Evolutionary conservation across 2,329 filamentous ascomycete species (phyloP).

Genomic region (Dactylellina cionopaga): DNA sequence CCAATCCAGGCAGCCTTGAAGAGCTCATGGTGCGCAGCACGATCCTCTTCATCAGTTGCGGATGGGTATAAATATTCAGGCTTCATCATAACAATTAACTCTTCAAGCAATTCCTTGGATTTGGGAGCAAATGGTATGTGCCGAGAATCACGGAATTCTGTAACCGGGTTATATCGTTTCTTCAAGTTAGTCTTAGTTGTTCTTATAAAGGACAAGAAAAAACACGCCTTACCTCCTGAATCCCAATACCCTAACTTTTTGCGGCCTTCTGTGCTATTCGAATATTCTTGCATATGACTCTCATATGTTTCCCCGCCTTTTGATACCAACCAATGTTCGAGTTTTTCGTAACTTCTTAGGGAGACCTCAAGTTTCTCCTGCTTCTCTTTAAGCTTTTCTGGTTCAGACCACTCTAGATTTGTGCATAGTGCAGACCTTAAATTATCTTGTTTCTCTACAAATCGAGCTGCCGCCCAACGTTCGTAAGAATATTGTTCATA

Average conservation of each 20-base stretch:
- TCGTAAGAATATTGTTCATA: slow-evolving; percentile 2
- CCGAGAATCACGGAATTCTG: too few species aligned
- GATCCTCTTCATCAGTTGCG: slow-evolving; percentile 23
- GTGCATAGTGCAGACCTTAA: too few species aligned
- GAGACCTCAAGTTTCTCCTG: slow-evolving; percentile 68
- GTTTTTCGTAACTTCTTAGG: slow-evolving; percentile 49
- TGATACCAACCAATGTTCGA: slow-evolving; percentile 33
- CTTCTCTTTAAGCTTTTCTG: slow-evolving; percentile 47
- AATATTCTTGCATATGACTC: slow-evolving; percentile 70
- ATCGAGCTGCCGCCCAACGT: slow-evolving; percentile 59
- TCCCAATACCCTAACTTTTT: not conserved
- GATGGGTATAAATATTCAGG: slow-evolving; percentile 25
- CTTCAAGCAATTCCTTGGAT: too few species aligned
- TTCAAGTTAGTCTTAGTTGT: slow-evolving; percentile 52
- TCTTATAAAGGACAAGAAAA: too few species aligned
- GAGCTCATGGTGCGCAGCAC: not conserved
- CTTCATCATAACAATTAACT: not conserved
- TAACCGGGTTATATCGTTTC: too few species aligned
- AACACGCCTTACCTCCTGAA: slow-evolving; percentile 2
- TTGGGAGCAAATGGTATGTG: too few species aligned
- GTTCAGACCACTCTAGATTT: too few species aligned
- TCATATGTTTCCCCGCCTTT: slow-evolving; percentile 74
- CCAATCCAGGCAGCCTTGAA: slow-evolving; percentile 79
- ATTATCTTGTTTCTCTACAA: slow-evolving; percentile 59
- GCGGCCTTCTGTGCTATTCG: not conserved